A percentile compares a stretch with the other conserved stretches of the same genome.
Evolutionary conservation across 202 grass and related monocot genomes (phyloP).

Genomic region (Carex arenaria): DNA sequence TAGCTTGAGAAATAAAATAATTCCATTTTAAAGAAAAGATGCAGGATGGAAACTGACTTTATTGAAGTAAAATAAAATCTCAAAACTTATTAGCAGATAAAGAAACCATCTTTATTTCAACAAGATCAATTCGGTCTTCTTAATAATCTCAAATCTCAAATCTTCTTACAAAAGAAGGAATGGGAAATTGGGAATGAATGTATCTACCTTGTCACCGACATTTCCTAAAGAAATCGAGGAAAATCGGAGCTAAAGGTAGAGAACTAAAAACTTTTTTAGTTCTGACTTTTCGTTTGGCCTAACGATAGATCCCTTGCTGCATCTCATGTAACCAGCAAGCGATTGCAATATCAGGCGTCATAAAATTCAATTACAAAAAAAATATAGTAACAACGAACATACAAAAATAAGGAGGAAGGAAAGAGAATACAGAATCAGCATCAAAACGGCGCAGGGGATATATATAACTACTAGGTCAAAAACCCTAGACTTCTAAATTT

Average conservation of each 20-base stretch:
- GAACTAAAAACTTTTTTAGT: no score
- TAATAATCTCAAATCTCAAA: no score
- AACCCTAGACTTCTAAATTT: neutral
- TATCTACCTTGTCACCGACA: conserved; percentile 22
- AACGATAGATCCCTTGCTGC: conserved; percentile 17
- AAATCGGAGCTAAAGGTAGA: conserved; percentile 14
- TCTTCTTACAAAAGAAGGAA: no score
- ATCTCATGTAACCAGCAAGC: neutral
- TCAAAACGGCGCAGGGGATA: neutral
- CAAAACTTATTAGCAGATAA: no score
- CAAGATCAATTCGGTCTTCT: no score
- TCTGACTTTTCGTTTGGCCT: neutral
- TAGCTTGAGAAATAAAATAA: no score
- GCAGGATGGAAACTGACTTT: no score
- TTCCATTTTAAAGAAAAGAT: no score
- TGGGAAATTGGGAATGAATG: neutral
- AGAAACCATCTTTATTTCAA: no score
- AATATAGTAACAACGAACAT: neutral
- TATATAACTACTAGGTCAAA: neutral
- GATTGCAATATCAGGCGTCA: conserved; percentile 15
- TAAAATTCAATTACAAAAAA: neutral
- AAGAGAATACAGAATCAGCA: neutral
- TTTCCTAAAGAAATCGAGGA: neutral
- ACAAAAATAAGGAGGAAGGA: neutral
- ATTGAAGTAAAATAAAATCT: no score